Evolutionary conservation across 1,139 yeast species (phyloP), one percentile per base, ranked within the genome.

Genomic region (Geotrichum fermentans): DNA sequence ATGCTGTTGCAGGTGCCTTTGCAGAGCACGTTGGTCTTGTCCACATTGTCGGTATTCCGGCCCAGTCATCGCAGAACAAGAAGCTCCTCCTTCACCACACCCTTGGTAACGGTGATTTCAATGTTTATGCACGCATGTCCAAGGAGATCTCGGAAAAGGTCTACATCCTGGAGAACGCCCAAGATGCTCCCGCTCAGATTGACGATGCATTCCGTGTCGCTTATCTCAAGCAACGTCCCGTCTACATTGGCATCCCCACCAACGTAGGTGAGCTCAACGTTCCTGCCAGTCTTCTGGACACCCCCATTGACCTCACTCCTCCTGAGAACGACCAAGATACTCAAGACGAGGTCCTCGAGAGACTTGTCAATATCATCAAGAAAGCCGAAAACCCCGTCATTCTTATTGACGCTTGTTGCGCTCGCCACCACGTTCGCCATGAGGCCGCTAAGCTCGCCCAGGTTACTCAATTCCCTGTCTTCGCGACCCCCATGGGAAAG

Each of bases 401-500:
- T 58, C 73, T 87, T 60, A 89, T 86, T 43, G 96, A 87, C 70
- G 95, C 96, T 37, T 86, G 95, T 74, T 88, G 90, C 54, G 72
- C 83, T 47, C 78, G 95, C 71, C 95, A 86, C 68, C 74, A 74
- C 57, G 83, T 82, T 61, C 75, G 74, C 61, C 70, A 67, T 32
- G 88, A 83, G 68, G 82, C 85, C 53, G 72, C 69, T 55, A 67
- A 73, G 58, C 75, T 87, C 63, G 83, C 84, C 50, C 78, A 80
- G 58, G 62, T 71, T 47, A 84, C 95, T 43, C 82, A 83, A 65
- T 86, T 81, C 79, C 94, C 95, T 35, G 85, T 83, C 32, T 86
- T 79, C 70, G 84, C 84, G 50, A 86, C 95, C 47, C 95, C 96
- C 57, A 85, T 87, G 95, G 95, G 95, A 69, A 86, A 86, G 71